Percentiles rank a stretch among this genome's conserved stretches.
Evolutionary conservation across 805 yeast genomes (phyloP).

Genomic region (Saturnispora diversa): DNA sequence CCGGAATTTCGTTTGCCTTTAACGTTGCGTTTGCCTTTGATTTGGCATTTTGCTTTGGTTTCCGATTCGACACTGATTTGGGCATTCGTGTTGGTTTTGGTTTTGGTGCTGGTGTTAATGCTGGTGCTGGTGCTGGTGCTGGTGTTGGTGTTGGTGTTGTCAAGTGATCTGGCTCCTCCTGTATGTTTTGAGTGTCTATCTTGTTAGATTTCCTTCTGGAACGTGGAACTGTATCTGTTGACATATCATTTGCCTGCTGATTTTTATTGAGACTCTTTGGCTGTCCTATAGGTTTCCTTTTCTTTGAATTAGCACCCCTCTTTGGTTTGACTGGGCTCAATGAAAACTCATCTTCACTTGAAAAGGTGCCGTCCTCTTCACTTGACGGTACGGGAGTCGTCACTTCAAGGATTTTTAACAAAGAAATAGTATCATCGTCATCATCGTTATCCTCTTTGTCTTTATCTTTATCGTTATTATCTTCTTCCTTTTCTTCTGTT

Average conservation of each 20-base stretch:
- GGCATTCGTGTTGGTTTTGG: no score
- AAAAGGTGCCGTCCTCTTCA: background rate
- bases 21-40: background rate
- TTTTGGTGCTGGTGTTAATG: no score
- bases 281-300: background rate
- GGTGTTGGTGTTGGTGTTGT: no score
- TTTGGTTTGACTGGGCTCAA: conserved; percentile 4
- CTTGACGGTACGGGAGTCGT: background rate
- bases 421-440: conserved; percentile 1
- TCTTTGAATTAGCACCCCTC: background rate
- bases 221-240: no score
- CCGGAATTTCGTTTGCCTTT: background rate
- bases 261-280: background rate
- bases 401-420: conserved; percentile 3
- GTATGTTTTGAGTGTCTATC: no score
- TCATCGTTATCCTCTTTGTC: background rate
- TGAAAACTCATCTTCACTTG: conserved; percentile 4
- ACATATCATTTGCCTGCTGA: no score
- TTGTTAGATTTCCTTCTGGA: no score
- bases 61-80: background rate
- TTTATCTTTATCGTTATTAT: background rate
- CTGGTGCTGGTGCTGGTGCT: no score
- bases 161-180: no score
- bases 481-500: background rate
- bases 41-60: background rate